A percentile compares a stretch with the other conserved stretches of the same genome.
Conservation (phyloP, 768 basidiomycete species). For the Calocybe gangraenosa region DNA sequence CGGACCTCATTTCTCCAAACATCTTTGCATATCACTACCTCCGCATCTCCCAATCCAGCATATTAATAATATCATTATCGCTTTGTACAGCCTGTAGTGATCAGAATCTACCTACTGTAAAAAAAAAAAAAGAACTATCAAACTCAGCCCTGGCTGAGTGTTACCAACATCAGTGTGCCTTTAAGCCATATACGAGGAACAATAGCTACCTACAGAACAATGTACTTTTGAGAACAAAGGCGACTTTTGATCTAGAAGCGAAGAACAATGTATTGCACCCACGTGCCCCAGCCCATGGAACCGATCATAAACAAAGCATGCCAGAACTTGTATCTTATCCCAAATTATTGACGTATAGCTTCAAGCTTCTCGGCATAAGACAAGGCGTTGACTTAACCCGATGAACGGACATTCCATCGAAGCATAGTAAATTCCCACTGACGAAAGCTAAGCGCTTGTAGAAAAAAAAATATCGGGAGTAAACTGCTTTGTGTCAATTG, state of each 20-base stretch:
- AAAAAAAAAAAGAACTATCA: not conserved
- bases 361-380: no score
- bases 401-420: no score
- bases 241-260: constrained; percentile 2
- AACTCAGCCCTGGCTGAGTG: no score
- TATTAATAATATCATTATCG: constrained; percentile 14
- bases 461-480: no score
- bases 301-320: no score
- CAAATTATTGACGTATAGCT: no score
- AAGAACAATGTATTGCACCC: constrained; percentile 28
- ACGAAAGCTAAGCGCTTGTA: no score
- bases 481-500: no score
- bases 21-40: constrained; percentile 6
- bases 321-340: no score
- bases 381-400: no score
- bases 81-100: constrained; percentile 7
- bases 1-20: not conserved
- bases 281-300: constrained; percentile 47
- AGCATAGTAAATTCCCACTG: no score
- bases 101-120: not conserved
- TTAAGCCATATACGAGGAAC: constrained; percentile 3
- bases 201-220: constrained; percentile 9
- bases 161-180: not conserved
- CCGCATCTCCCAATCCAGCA: constrained; percentile 7
- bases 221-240: constrained; percentile 3